These are phyloP conservation scores for Ustilago hordei DNA, from an alignment of 1,284 basidiomycete genomes.

Conservation along the genomic window DNA sequence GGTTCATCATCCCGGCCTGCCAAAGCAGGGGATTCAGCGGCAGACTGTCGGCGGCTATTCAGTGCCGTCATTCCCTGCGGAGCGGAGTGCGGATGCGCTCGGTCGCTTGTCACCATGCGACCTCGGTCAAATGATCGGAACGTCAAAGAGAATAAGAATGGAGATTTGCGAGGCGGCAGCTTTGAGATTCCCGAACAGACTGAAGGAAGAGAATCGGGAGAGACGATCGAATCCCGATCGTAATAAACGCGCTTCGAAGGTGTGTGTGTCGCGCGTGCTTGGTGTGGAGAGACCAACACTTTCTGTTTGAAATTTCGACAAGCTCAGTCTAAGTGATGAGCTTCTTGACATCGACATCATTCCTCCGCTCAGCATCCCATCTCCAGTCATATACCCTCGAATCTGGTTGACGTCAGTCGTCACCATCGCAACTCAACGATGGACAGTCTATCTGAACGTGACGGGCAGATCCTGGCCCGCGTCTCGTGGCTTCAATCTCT, in stretches of 20 bases:
- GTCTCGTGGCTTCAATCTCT: constrained; percentile 48
- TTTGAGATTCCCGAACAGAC: neutral
- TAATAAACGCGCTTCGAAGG: too few species aligned
- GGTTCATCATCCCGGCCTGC: too few species aligned
- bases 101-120: neutral
- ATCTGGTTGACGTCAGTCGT: neutral
- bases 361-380: neutral
- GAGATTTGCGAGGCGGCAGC: neutral
- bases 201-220: neutral
- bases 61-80: neutral
- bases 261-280: neutral
- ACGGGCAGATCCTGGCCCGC: constrained; percentile 20
- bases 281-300: constrained; percentile 30
- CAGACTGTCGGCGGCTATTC: neutral
- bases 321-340: constrained; percentile 3
- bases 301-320: constrained; percentile 5
- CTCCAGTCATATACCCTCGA: neutral
- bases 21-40: neutral
- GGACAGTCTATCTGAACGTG: constrained; percentile 10
- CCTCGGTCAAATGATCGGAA: neutral
- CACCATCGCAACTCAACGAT: neutral
- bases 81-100: constrained; percentile 1
- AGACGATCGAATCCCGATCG: too few species aligned
- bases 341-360: constrained; percentile 10
- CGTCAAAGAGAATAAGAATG: neutral